phyloP scores from a whole-genome alignment of 1,284 basidiomycete genomes.

The Inonotus hispidus region DNA sequence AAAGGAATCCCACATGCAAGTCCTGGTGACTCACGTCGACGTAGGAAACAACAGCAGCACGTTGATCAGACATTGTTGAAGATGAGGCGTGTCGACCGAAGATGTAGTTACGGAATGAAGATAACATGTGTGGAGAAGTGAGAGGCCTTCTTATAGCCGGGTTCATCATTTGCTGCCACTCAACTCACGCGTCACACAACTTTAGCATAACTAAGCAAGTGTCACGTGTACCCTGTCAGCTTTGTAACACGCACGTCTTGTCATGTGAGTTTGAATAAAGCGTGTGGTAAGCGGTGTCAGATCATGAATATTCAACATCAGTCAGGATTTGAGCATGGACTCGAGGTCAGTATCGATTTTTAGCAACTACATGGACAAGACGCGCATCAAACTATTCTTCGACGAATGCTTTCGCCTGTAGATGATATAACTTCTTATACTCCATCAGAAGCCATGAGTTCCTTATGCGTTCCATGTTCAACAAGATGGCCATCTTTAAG shows the following conservation, averaged over 20 bases:
- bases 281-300: no score
- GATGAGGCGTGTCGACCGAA: conserved; percentile 14
- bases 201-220: background rate
- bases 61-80: conserved; percentile 7
- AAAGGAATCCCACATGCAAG: background rate
- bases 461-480: conserved; percentile 17
- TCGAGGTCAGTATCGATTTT: no score
- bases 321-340: no score
- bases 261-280: no score
- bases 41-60: background rate
- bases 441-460: conserved; percentile 17
- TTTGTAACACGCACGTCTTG: background rate
- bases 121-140: conserved; percentile 4
- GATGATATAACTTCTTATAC: conserved; percentile 14
- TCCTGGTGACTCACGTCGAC: background rate
- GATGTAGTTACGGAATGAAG: background rate
- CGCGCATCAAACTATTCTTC: background rate
- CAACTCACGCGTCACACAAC: background rate
- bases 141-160: conserved; percentile 7
- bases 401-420: conserved; percentile 11
- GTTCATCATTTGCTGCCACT: background rate
- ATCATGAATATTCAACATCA: no score
- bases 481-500: conserved; percentile 13
- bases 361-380: no score
- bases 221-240: background rate